Conservation (phyloP, 495 filamentous ascomycete species). For the Glutinoglossum americanum region DNA sequence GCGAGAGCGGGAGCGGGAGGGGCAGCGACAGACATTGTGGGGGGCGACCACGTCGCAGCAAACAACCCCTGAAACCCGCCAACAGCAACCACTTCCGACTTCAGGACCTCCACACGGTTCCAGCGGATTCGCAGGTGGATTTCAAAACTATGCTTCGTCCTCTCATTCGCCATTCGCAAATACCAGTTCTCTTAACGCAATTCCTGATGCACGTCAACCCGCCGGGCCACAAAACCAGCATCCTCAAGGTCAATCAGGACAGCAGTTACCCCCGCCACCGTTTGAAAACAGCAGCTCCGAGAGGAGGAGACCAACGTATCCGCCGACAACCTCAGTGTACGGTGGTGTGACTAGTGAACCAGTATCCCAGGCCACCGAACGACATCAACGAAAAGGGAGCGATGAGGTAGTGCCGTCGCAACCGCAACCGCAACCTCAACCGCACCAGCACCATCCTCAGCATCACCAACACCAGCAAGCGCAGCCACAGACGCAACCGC, state of each 20-base stretch:
- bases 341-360: background rate
- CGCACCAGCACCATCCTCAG: background rate
- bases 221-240: background rate
- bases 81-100: background rate
- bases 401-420: background rate
- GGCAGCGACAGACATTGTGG: background rate
- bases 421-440: background rate
- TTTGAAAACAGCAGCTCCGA: background rate
- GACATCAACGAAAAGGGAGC: background rate
- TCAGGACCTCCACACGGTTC: background rate
- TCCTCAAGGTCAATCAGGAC: background rate
- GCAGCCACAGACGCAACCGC: conserved; percentile 10
- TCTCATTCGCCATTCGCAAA: background rate
- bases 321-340: background rate
- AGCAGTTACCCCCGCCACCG: background rate
- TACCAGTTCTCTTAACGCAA: background rate
- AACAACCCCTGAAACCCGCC: background rate
- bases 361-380: background rate
- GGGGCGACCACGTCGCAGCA: background rate
- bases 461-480: background rate
- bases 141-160: background rate
- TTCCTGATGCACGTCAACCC: background rate
- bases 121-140: background rate
- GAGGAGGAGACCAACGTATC: background rate
- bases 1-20: background rate